These are phyloP conservation scores for Penstemon newberryi DNA, from an alignment of 257 asterid genomes.

Conservation along the genomic window DNA sequence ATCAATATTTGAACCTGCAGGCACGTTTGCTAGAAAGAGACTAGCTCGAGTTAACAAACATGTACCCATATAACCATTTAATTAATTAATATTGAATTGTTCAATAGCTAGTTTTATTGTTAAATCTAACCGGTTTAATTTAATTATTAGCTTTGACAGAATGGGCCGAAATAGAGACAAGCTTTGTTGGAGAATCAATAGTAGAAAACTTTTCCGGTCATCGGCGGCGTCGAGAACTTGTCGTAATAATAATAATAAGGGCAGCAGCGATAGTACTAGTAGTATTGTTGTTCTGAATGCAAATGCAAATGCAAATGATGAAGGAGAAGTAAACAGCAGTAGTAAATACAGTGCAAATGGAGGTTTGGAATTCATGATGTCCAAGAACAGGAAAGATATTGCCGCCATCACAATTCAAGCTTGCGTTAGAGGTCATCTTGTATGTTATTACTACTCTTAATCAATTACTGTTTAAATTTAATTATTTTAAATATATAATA, in stretches of 20 bases:
- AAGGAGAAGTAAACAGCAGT: conserved; percentile 35
- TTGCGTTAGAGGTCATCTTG: conserved; percentile 72
- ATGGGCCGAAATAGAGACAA: conserved; percentile 25
- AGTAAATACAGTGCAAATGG: conserved; percentile 11
- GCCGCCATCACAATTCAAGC: conserved; percentile 79
- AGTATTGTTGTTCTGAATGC: conserved; percentile 36
- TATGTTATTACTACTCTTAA: conserved; percentile 22
- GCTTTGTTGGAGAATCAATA: conserved; percentile 41
- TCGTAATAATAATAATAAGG: conserved; percentile 15
- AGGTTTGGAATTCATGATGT: conserved; percentile 26
- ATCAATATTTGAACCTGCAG: too few relatives aligned
- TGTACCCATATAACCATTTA: too few relatives aligned
- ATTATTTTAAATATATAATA: background rate
- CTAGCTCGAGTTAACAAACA: too few relatives aligned
- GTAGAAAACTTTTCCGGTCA: conserved; percentile 46
- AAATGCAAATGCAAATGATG: conserved; percentile 35
- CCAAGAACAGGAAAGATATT: conserved; percentile 54
- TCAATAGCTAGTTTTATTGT: conserved; percentile 9
- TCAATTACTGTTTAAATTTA: too few relatives aligned
- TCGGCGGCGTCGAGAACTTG: conserved; percentile 8
- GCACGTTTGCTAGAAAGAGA: too few relatives aligned
- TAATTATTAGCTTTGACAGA: background rate
- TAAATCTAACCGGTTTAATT: background rate
- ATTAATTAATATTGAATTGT: too few relatives aligned
- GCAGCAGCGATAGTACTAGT: conserved; percentile 15